Conservation (phyloP, 345 rosid species). For the Noccaea caerulescens region DNA sequence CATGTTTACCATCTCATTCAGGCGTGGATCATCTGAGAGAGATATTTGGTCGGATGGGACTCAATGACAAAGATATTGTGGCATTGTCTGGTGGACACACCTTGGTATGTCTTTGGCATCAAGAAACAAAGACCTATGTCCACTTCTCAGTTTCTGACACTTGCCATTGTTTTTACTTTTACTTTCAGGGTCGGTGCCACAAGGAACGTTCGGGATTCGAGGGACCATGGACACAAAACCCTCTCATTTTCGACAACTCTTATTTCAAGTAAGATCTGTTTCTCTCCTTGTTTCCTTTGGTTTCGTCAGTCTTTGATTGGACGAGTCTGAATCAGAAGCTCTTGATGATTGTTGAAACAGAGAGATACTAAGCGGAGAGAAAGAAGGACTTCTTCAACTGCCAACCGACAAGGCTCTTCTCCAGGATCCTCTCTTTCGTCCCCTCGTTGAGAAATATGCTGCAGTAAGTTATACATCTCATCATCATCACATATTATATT, state of each 20-base stretch:
- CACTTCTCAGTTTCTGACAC: slow-evolving; percentile 13
- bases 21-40: slow-evolving; percentile 83
- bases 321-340: background rate
- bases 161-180: slow-evolving; percentile 1
- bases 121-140: background rate
- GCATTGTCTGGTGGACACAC: slow-evolving; percentile 92
- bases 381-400: slow-evolving; percentile 76
- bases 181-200: slow-evolving; percentile 84
- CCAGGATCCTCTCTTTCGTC: slow-evolving; percentile 71
- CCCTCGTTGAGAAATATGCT: slow-evolving; percentile 78
- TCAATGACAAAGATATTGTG: slow-evolving; percentile 79
- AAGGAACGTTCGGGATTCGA: slow-evolving; percentile 95
- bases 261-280: slow-evolving; percentile 67
- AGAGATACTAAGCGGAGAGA: slow-evolving; percentile 79
- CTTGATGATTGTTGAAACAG: slow-evolving; percentile 41
- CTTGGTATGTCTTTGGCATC: slow-evolving; percentile 52
- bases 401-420: slow-evolving; percentile 83
- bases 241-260: slow-evolving; percentile 83
- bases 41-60: slow-evolving; percentile 90
- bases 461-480: slow-evolving; percentile 49
- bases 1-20: slow-evolving; percentile 25
- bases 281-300: slow-evolving; percentile 13
- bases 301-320: slow-evolving; percentile 9
- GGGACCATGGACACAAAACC: slow-evolving; percentile 87
- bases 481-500: background rate